These are phyloP conservation scores for Sugiyamaella grinbergsii DNA, from an alignment of 1,139 yeast species.

Conservation along the genomic window DNA sequence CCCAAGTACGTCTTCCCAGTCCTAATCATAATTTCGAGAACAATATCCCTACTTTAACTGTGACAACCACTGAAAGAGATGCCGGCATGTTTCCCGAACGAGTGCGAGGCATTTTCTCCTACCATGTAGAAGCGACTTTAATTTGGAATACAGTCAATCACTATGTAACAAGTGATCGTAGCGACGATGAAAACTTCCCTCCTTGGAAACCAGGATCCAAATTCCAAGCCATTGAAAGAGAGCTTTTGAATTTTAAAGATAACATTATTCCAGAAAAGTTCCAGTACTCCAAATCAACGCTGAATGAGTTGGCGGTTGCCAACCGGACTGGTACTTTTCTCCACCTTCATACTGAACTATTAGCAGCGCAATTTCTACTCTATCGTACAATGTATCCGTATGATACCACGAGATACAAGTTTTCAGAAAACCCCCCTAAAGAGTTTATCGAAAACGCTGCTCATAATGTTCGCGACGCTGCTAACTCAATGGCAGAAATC, in stretches of 20 bases:
- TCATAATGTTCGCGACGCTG: constrained; percentile 38
- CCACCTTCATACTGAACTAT: constrained; percentile 35
- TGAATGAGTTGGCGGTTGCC: constrained; percentile 30
- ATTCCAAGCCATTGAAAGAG: constrained; percentile 21
- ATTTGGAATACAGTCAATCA: constrained; percentile 42
- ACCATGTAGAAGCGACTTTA: constrained; percentile 38
- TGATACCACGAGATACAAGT: constrained; percentile 20
- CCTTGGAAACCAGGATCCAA: constrained; percentile 34
- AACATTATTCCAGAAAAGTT: constrained; percentile 30
- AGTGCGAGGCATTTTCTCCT: constrained; percentile 35
- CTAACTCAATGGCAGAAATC: constrained; percentile 39
- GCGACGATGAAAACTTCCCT: constrained; percentile 27
- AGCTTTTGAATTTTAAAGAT: constrained; percentile 13
- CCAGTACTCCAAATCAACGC: constrained; percentile 31
- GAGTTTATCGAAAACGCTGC: constrained; percentile 38
- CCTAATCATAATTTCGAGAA: constrained; percentile 38
- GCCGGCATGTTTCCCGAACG: constrained; percentile 28
- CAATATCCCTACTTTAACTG: constrained; percentile 37
- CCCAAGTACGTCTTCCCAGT: constrained; percentile 41
- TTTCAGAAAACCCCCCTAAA: constrained; percentile 35
- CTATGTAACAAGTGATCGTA: constrained; percentile 32
- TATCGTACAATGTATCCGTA: constrained; percentile 34
- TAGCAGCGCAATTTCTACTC: constrained; percentile 33
- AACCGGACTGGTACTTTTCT: constrained; percentile 35
- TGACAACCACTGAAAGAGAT: constrained; percentile 33